A percentile compares a stretch with the other conserved stretches of the same genome.
Conservation (phyloP, 2,329 filamentous ascomycete species). For the Aureobasidium namibiae region DNA sequence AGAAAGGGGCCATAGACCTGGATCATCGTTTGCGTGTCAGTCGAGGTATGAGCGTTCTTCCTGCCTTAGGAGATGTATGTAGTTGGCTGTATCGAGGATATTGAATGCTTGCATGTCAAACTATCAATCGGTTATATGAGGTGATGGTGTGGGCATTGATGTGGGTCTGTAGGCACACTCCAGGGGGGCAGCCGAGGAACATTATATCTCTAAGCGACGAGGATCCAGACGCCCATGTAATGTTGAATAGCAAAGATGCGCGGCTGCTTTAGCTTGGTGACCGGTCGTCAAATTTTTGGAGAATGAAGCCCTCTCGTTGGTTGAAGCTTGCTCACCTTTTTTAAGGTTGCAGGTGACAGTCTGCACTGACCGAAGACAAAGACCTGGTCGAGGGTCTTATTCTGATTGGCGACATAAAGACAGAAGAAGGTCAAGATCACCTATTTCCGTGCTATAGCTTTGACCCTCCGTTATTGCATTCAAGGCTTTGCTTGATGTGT, state of each 20-base stretch:
- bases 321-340: not conserved
- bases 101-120: not conserved
- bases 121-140: not conserved
- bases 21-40: not conserved
- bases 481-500: not conserved
- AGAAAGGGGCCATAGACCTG: not conserved
- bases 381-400: slow-evolving; percentile 1
- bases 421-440: not conserved
- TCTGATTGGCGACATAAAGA: not conserved
- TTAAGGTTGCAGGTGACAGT: slow-evolving; percentile 5
- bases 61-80: not conserved
- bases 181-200: not conserved
- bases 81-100: not conserved
- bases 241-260: not conserved
- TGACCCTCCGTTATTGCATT: not conserved
- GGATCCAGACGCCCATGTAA: not conserved
- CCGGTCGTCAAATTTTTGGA: not conserved
- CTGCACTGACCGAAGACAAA: not conserved
- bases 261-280: not conserved
- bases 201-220: not conserved
- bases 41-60: not conserved
- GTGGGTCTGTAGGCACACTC: not conserved
- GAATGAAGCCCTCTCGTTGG: not conserved
- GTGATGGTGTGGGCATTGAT: not conserved
- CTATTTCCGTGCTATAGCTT: not conserved